Evolutionary conservation across 1,284 basidiomycete genomes (phyloP).

Genomic region (Sporisorium reilianum): DNA sequence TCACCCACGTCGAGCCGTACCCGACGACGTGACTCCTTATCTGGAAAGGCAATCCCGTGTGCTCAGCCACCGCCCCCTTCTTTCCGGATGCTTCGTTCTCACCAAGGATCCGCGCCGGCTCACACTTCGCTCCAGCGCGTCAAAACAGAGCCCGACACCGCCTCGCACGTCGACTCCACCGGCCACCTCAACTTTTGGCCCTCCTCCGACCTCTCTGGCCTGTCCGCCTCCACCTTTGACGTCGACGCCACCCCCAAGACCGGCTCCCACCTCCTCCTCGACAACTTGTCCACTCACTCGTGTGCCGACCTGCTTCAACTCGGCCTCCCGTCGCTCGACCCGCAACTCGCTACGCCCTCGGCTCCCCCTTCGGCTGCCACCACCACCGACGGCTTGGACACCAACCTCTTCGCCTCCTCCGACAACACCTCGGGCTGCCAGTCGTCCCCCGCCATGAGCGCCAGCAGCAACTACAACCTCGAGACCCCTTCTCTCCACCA

Average conservation of each 20-base stretch:
- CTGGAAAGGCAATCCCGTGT: constrained; percentile 21
- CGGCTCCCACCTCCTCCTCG: constrained; percentile 19
- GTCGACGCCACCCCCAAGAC: constrained; percentile 32
- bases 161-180: constrained; percentile 2
- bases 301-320: constrained; percentile 18
- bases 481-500: constrained; percentile 36
- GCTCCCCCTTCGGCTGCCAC: constrained; percentile 12
- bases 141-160: constrained; percentile 12
- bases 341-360: constrained; percentile 1
- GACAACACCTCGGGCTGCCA: constrained; percentile 13
- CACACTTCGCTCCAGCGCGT: constrained; percentile 33
- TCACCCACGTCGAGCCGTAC: constrained; percentile 10
- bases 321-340: constrained; percentile 17
- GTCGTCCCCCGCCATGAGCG: constrained; percentile 37
- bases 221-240: constrained; percentile 3
- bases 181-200: constrained; percentile 15
- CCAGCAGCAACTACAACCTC: constrained; percentile 37
- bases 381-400: constrained; percentile 5
- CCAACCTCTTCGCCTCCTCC: constrained; percentile 12
- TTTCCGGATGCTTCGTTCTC: constrained; percentile 42
- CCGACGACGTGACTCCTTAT: constrained; percentile 10
- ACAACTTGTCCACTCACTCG: constrained; percentile 16
- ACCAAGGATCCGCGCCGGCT: constrained; percentile 33
- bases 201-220: constrained; percentile 2
- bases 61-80: constrained; percentile 5